Conservation (phyloP, 345 rosid genomes). For the Gossypium mustelinum region DNA sequence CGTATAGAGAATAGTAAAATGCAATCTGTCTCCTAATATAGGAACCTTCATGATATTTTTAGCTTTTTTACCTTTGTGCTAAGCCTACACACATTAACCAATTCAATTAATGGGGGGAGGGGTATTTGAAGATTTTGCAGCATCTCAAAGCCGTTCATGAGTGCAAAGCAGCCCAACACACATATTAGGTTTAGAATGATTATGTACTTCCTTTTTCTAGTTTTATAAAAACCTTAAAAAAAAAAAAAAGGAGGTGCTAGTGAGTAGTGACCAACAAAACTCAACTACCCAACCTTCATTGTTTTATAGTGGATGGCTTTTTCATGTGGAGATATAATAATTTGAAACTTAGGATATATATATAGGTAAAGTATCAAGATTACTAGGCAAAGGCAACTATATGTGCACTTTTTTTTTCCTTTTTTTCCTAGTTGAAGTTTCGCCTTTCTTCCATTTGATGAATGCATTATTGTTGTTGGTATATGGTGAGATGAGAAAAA, state of each 20-base stretch:
- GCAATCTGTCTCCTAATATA: fast-evolving
- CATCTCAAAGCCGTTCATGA: slow-evolving; percentile 17
- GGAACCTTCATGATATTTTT: fast-evolving
- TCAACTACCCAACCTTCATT: slow-evolving; percentile 21
- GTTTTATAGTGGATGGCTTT: slow-evolving; percentile 7
- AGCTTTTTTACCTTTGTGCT: not conserved
- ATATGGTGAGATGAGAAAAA: not conserved
- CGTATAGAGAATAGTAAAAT: no score
- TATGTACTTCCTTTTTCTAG: slow-evolving; percentile 22
- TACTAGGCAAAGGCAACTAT: not conserved
- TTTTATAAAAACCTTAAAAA: slow-evolving; percentile 7
- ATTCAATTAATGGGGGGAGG: slow-evolving; percentile 6
- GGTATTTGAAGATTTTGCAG: slow-evolving; percentile 20
- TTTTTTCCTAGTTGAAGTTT: not conserved
- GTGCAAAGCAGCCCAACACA: slow-evolving; percentile 21
- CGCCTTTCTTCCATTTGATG: slow-evolving; percentile 6
- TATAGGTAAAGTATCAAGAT: slow-evolving; percentile 5
- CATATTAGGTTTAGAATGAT: slow-evolving; percentile 25
- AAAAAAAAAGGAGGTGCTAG: not conserved
- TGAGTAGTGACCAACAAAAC: slow-evolving; percentile 11
- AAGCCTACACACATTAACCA: slow-evolving; percentile 13
- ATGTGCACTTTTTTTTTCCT: not conserved
- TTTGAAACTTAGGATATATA: slow-evolving; percentile 4
- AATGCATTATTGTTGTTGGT: not conserved
- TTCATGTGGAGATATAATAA: not conserved